Evolutionary conservation across 257 asterid genomes (phyloP), one percentile per base, ranked within the genome.

Genomic region (Nicotiana noctiflora): DNA sequence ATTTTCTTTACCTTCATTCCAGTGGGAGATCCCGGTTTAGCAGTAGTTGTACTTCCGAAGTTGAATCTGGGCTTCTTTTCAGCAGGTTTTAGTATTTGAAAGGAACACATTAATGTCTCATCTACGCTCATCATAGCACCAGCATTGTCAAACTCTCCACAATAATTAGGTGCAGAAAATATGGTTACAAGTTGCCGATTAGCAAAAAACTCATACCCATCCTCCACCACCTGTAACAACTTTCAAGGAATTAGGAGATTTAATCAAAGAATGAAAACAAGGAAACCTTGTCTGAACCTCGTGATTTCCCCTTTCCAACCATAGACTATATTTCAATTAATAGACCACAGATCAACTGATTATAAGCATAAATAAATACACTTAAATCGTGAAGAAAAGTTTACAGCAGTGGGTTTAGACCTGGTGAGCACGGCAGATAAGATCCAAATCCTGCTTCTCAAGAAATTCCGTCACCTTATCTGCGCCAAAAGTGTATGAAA

Each of bases 81-180:
- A 0, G 86, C 86, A 59, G 88, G 88, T 76, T 85, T 85, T 85
- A 85, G 32, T 80, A 85, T 85, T 80, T 85, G 88, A 49, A 85
- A 85, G 82, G 88, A 85, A 84, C 88, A 85, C 88, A 85, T 82
- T 68, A 85, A 79, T 11, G 86, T 85, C 72, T 85, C 88, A 52
- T 85, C 88, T 40, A 85, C 86, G 34, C 88, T 85, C 88, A 85
- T 85, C 88, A 85, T 85, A 32, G 88, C 86, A 8, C 88, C 88
- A n/a, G 88, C 86, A 59, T 85, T 85, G 68, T 85, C 88, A 46
- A 82, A 85, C 82, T 85, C 88, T 29, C 88, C 86, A 67, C 88
- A 85, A 67, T 85, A 85, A 80, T 85, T 85, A 17, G 88, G 88
- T 37, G 88, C 88, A 51, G 88, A 85, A 67, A 85, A 85, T 76